A percentile compares a stretch with the other conserved stretches of the same genome.
These are phyloP conservation scores for Mycena metata DNA, from an alignment of 768 basidiomycete genomes.

Conservation along the genomic window DNA sequence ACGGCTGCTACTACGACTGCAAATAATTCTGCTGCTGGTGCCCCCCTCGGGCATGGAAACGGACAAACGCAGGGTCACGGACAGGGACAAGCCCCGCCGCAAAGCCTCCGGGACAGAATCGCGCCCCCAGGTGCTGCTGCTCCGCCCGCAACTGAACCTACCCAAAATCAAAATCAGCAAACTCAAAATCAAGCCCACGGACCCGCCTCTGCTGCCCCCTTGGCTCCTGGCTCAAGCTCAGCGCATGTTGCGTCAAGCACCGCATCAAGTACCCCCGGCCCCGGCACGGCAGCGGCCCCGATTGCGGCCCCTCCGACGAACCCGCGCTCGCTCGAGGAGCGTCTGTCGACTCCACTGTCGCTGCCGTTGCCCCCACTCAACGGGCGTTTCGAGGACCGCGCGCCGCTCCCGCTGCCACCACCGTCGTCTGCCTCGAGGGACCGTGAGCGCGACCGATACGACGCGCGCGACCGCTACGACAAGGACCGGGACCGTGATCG, in stretches of 20 bases:
- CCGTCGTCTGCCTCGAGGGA: conserved; percentile 3
- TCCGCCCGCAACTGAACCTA: not conserved
- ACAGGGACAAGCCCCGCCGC: conserved; percentile 23
- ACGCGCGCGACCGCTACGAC: conserved; percentile 7
- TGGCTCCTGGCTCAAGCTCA: conserved; percentile 19
- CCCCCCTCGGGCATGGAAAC: conserved; percentile 13
- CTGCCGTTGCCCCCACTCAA: conserved; percentile 1
- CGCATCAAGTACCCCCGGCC: conserved; percentile 21
- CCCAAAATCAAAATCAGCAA: conserved; percentile 26
- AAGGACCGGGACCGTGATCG: conserved; percentile 5
- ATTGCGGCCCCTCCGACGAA: conserved; percentile 17
- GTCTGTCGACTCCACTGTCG: conserved; percentile 30
- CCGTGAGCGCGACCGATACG: conserved; percentile 20
- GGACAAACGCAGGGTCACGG: conserved; percentile 16
- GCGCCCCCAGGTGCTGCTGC: conserved; percentile 23
- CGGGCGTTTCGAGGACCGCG: conserved; percentile 30
- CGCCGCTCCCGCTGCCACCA: no score
- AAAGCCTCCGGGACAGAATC: conserved; percentile 37
- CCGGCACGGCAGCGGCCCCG: not conserved
- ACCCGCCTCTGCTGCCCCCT: conserved; percentile 6
- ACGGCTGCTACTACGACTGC: conserved; percentile 18
- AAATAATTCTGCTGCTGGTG: conserved; percentile 10
- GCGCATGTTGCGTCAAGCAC: conserved; percentile 17
- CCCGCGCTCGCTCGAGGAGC: conserved; percentile 36
- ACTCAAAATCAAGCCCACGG: conserved; percentile 22